phyloP scores from a whole-genome alignment of 345 rosid genomes.

The Ricinus communis region DNA sequence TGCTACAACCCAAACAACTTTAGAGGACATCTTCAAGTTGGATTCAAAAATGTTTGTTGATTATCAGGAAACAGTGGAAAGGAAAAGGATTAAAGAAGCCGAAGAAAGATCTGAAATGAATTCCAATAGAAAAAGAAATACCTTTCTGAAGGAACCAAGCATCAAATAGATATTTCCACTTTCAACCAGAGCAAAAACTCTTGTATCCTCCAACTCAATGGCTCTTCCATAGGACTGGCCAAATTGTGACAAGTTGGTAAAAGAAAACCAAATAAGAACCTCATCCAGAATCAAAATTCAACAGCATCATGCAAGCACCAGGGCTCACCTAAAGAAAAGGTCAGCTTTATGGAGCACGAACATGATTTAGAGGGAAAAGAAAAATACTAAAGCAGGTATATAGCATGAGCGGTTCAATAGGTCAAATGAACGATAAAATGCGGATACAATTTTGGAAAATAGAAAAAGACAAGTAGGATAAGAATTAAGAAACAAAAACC shows the following conservation, averaged over 20 bases:
- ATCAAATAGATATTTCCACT: conserved; percentile 87
- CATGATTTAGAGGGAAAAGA: too few relatives aligned
- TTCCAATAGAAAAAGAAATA: conserved; percentile 21
- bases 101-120: conserved; percentile 2
- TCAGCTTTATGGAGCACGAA: too few relatives aligned
- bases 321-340: too few relatives aligned
- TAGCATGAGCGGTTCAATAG: too few relatives aligned
- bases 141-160: conserved; percentile 92
- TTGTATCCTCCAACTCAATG: conserved; percentile 72
- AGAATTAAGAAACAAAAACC: conserved; percentile 36
- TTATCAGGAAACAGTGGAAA: neutral
- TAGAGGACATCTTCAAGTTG: neutral
- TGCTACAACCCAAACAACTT: neutral
- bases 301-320: too few relatives aligned
- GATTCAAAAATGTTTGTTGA: neutral
- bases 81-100: neutral
- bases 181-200: conserved; percentile 71
- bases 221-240: conserved; percentile 83
- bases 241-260: neutral
- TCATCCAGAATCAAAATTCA: neutral
- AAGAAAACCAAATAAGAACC: neutral
- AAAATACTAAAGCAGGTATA: too few relatives aligned
- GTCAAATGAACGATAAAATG: neutral
- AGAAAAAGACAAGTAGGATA: neutral
- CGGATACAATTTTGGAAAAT: too few relatives aligned